A percentile compares a stretch with the other conserved stretches of the same genome.
phyloP scores from a whole-genome alignment of 257 asterid genomes.

The Henckelia pumila region DNA sequence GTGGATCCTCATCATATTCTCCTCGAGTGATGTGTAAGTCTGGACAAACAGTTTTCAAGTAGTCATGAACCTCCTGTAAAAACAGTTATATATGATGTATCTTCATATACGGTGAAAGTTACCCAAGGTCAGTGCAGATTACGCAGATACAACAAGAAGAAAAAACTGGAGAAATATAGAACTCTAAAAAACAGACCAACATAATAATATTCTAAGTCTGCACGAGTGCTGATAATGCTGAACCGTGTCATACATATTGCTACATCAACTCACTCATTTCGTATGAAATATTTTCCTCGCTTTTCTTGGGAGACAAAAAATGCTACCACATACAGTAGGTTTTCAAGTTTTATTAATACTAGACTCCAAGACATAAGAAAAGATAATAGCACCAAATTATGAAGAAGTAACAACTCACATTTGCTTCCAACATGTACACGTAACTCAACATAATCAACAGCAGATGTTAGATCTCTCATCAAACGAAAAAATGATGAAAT shows the following conservation, averaged over 20 bases:
- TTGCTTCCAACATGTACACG: background rate
- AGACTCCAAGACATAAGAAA: background rate
- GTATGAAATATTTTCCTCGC: background rate
- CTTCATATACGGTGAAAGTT: background rate
- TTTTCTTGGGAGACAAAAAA: background rate
- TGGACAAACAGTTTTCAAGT: constrained; percentile 82
- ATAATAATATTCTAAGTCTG: background rate
- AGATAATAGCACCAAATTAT: background rate
- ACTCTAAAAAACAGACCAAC: background rate
- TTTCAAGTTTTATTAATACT: constrained; percentile 1
- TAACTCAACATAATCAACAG: background rate
- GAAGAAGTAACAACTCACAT: background rate
- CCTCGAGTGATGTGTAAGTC: constrained; percentile 89
- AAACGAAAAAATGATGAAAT: background rate
- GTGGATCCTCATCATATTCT: constrained; percentile 87
- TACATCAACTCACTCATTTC: background rate
- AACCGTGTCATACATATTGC: background rate
- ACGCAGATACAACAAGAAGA: background rate
- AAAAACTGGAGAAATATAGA: background rate
- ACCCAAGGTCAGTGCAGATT: constrained; percentile 6
- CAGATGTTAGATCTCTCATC: background rate
- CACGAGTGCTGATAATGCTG: background rate
- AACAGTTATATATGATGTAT: constrained; percentile 12
- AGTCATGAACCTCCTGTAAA: constrained; percentile 90
- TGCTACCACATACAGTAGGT: background rate